Evolutionary conservation across 1,284 basidiomycete genomes (phyloP).

Genomic region (Porodaedalea pini): DNA sequence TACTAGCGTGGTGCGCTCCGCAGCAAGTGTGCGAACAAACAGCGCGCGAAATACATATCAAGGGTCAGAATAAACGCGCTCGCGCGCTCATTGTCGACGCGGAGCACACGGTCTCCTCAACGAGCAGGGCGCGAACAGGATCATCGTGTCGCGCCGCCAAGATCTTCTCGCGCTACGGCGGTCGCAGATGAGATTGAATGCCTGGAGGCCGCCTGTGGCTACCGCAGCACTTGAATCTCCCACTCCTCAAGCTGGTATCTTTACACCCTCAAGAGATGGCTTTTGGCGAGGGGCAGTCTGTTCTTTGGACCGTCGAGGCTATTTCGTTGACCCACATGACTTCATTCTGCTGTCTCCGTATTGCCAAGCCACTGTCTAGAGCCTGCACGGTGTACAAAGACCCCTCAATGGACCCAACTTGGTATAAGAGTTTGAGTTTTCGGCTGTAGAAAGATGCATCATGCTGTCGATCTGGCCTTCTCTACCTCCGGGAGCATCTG

Average conservation of each 20-base stretch:
- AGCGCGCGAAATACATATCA: too few relatives aligned
- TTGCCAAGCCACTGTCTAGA: neutral
- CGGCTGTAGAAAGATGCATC: too few relatives aligned
- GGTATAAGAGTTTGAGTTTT: too few relatives aligned
- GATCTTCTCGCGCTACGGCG: neutral
- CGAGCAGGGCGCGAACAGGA: neutral
- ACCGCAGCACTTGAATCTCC: neutral
- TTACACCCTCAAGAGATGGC: too few relatives aligned
- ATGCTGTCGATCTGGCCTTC: neutral
- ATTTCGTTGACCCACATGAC: neutral
- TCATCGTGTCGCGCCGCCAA: neutral
- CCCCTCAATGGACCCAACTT: too few relatives aligned
- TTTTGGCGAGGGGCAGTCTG: too few relatives aligned
- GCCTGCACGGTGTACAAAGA: neutral
- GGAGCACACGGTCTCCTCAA: neutral
- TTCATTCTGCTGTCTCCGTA: neutral
- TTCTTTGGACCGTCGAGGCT: too few relatives aligned
- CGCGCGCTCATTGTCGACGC: neutral
- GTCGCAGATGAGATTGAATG: too few relatives aligned
- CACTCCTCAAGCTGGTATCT: neutral
- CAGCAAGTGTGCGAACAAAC: neutral
- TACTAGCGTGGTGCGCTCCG: neutral
- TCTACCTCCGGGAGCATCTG: neutral
- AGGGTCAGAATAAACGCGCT: neutral
- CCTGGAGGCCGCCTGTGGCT: neutral